These are phyloP conservation scores for Rhizopogon salebrosus DNA, from an alignment of 768 basidiomycete genomes.

Conservation along the genomic window DNA sequence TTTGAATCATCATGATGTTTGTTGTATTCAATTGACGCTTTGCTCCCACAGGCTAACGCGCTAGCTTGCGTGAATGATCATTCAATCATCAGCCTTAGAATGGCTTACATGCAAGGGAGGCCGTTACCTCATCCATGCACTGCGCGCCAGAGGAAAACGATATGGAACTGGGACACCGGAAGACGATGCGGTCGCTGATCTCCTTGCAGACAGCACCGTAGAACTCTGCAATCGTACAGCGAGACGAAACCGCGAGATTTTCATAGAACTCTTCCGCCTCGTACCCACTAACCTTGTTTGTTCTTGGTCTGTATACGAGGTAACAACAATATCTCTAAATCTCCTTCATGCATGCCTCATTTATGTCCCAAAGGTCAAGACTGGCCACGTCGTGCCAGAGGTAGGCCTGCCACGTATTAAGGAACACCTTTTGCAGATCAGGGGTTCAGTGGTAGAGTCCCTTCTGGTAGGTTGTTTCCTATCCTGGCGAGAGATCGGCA, in stretches of 20 bases:
- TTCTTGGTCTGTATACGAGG: slow-evolving; percentile 75
- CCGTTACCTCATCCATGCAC: slow-evolving; percentile 59
- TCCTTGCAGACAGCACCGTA: slow-evolving; percentile 57
- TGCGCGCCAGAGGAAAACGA: slow-evolving; percentile 69
- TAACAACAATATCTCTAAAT: slow-evolving; percentile 24
- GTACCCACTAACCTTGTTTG: slow-evolving; percentile 80
- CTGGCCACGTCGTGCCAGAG: slow-evolving; percentile 74
- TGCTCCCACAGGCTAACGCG: too few species aligned
- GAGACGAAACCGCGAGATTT: slow-evolving; percentile 75
- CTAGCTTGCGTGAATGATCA: too few species aligned
- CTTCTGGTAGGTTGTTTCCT: slow-evolving; percentile 49
- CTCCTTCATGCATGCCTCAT: not conserved
- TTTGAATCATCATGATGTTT: too few species aligned
- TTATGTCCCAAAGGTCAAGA: slow-evolving; percentile 72
- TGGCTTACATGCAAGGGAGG: slow-evolving; percentile 33
- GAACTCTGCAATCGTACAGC: slow-evolving; percentile 68
- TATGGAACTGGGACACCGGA: slow-evolving; percentile 53
- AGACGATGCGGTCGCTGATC: slow-evolving; percentile 73
- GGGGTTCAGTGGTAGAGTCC: slow-evolving; percentile 70
- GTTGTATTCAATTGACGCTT: too few species aligned
- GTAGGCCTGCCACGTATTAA: slow-evolving; percentile 69
- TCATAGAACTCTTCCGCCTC: slow-evolving; percentile 82
- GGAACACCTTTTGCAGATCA: slow-evolving; percentile 62
- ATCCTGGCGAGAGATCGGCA: not conserved
- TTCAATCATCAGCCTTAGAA: slow-evolving; percentile 71